Evolutionary conservation across 305 asterid species (phyloP).

Genomic region (Caryopteris hybrid): DNA sequence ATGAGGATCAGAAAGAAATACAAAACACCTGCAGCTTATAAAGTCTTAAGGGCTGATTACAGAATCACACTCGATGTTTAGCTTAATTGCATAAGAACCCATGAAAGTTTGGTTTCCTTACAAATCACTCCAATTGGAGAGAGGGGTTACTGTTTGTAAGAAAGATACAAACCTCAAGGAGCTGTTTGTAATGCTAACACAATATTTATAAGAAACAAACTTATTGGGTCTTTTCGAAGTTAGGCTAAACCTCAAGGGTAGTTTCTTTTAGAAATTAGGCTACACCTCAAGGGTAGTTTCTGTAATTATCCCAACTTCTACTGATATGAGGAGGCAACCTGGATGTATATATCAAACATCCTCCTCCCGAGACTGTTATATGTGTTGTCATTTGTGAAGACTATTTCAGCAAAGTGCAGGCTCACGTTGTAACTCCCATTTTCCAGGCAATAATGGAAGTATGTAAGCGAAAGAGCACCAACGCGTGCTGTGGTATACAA

Average conservation of each 20-base stretch:
- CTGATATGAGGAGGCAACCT: conserved; percentile 38
- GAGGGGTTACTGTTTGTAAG: neutral
- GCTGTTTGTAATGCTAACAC: neutral
- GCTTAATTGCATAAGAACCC: neutral
- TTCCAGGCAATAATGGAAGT: conserved; percentile 73
- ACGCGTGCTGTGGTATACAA: conserved; percentile 67
- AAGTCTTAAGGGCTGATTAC: neutral
- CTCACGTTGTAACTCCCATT: conserved; percentile 65
- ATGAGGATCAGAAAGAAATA: conserved; percentile 17
- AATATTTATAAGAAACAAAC: neutral
- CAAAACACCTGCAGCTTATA: neutral
- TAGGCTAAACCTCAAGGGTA: too few relatives aligned
- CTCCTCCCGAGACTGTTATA: conserved; percentile 66
- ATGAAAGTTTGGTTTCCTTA: neutral
- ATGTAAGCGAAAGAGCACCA: conserved; percentile 73
- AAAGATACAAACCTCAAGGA: neutral
- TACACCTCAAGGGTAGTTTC: neutral
- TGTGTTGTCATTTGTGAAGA: conserved; percentile 54
- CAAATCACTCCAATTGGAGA: neutral
- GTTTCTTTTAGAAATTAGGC: neutral
- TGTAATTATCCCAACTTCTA: neutral
- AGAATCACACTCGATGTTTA: neutral
- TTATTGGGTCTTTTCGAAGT: neutral
- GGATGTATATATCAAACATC: conserved; percentile 64
- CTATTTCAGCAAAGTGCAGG: conserved; percentile 74